Percentiles rank a stretch among this genome's conserved stretches.
phyloP scores from a whole-genome alignment of 306 rosid species.

The Inga leiocalycina region DNA sequence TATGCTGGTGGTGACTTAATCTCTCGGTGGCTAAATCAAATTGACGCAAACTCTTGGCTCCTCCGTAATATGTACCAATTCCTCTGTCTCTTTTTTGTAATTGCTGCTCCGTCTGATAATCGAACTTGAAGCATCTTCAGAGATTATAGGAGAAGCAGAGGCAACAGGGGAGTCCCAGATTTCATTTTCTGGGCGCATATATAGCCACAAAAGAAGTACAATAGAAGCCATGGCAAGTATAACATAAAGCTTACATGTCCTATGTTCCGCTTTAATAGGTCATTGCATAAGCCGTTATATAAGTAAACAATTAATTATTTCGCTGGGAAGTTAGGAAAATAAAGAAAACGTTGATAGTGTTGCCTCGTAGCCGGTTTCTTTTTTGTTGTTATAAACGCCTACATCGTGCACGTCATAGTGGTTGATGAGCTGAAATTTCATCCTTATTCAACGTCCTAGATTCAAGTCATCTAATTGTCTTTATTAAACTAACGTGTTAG shows the following conservation, averaged over 20 bases:
- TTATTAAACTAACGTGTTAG: background rate
- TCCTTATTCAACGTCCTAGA: background rate
- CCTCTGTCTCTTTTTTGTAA: slow-evolving; percentile 1
- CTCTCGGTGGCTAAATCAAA: slow-evolving; percentile 30
- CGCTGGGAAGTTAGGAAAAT: background rate
- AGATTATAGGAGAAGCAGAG: background rate
- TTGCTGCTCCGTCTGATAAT: background rate
- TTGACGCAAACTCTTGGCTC: slow-evolving; percentile 46
- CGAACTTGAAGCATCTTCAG: background rate
- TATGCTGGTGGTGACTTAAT: background rate
- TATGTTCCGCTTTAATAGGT: background rate
- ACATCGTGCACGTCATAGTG: background rate
- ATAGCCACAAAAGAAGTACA: slow-evolving; percentile 35
- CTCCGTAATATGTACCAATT: slow-evolving; percentile 3
- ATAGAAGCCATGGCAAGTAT: slow-evolving; percentile 45
- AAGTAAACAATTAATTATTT: background rate
- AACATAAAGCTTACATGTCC: background rate
- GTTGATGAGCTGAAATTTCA: background rate
- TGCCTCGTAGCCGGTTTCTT: slow-evolving; percentile 10
- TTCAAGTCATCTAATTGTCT: background rate
- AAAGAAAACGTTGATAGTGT: background rate
- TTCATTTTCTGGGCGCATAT: slow-evolving; percentile 21
- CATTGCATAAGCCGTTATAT: background rate
- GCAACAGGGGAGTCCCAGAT: background rate
- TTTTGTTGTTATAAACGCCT: background rate